These are phyloP conservation scores for Borealophlyctis nickersoniae DNA, from an alignment of 192 early-diverging fungal species.

Conservation along the genomic window DNA sequence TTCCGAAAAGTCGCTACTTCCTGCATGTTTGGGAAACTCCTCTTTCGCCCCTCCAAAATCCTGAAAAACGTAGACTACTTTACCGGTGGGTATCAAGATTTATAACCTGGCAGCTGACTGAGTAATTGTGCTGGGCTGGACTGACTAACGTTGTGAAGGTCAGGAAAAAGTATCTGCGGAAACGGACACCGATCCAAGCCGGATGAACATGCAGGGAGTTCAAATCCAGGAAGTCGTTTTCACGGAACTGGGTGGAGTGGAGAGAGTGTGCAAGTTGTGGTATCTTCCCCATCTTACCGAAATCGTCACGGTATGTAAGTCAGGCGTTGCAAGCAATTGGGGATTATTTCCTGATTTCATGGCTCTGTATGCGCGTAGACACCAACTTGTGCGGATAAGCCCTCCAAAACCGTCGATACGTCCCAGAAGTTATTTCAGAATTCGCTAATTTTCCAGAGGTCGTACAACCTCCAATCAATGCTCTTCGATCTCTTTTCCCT, in stretches of 20 bases:
- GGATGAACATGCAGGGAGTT: slow-evolving; percentile 34
- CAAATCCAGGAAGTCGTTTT: slow-evolving; percentile 41
- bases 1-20: slow-evolving; percentile 24
- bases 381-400: slow-evolving; percentile 22
- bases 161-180: slow-evolving; percentile 16
- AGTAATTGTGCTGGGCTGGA: too few species aligned
- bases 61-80: slow-evolving; percentile 41
- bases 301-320: slow-evolving; percentile 27
- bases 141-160: slow-evolving; percentile 8
- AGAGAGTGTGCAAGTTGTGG: slow-evolving; percentile 45
- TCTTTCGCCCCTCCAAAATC: slow-evolving; percentile 43
- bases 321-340: not conserved
- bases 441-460: slow-evolving; percentile 30
- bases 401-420: slow-evolving; percentile 27
- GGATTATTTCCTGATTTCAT: slow-evolving; percentile 2
- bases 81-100: slow-evolving; percentile 13
- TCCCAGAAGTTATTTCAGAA: slow-evolving; percentile 38
- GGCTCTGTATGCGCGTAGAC: not conserved
- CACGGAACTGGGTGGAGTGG: slow-evolving; percentile 16
- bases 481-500: slow-evolving; percentile 41
- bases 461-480: slow-evolving; percentile 37
- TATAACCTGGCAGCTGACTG: too few species aligned
- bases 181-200: slow-evolving; percentile 20
- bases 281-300: slow-evolving; percentile 53
- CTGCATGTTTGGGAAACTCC: slow-evolving; percentile 30